Evolutionary conservation across 164 flowering plant genomes (phyloP), one percentile per base, ranked within the genome.

Genomic region (Berberis vulgaris): DNA sequence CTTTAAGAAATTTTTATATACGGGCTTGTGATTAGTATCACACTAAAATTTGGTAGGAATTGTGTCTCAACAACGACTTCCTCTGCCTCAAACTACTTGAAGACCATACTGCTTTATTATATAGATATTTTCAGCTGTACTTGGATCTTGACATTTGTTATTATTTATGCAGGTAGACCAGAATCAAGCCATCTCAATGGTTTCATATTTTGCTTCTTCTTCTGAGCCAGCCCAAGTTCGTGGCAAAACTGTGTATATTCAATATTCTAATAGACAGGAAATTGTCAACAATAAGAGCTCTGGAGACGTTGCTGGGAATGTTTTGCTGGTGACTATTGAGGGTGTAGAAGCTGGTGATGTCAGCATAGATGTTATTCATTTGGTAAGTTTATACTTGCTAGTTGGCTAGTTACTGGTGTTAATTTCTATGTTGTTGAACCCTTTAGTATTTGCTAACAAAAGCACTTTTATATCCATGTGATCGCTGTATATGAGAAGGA

Each of bases 261-360:
- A 91, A 54, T 91, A 91, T 61, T 91, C 96, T 2, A 88, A 88
- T 60, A 77, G 97, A 63, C 89, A 88, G 63, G 97, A 88, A 77
- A 86, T 91, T 64, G 95, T 91, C 53, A 85, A 91, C 78, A 91
- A 86, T 74, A 86, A 84, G 70, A 82, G 87, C 73, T 79, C 93
- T 5, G 91, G 89, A 13, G 97, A 91, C 77, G 76, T 77, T 73
- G 88, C 93, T 61, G 93, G 97, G 59, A 91, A 91, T 79, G 97
- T 91, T 40, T 74, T 91, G 74, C 74, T 91, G 66, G 97, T 91
- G 13, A 91, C 91, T 4, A 88, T 91, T 42, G 97, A 86, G 77
- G 96, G 96, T 69, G 96, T 83, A 41, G 91, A 88, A 74, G 93
- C 96, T 59, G 86, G 86, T 0, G 89, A 88, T 73, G 95, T 91